Percentiles rank a stretch among this genome's conserved stretches.
Evolutionary conservation across 148 eudicot species (phyloP).

Genomic region (Pouteria glomerata): DNA sequence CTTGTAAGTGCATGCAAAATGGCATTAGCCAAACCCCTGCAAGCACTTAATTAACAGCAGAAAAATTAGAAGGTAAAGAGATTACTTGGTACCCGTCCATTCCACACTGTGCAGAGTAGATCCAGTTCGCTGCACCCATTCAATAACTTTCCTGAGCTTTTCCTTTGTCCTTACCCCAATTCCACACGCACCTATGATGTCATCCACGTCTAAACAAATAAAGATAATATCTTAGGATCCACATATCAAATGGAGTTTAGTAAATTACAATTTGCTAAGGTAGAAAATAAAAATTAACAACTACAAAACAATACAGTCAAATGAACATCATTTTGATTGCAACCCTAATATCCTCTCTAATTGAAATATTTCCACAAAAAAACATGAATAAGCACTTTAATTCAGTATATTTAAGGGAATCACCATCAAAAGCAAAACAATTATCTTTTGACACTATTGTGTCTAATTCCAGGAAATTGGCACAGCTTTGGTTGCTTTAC

Average conservation of each 20-base stretch:
- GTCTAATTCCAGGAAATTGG: neutral
- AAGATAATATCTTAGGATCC: neutral
- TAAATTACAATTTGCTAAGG: neutral
- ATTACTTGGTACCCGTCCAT: slow-evolving; percentile 41
- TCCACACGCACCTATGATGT: slow-evolving; percentile 42
- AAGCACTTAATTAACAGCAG: neutral
- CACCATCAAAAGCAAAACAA: neutral
- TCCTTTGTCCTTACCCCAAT: slow-evolving; percentile 46
- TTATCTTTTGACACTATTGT: neutral
- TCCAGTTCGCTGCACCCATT: slow-evolving; percentile 56
- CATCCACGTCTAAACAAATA: slow-evolving; percentile 38
- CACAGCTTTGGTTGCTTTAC: neutral
- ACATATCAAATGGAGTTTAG: neutral
- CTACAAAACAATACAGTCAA: neutral
- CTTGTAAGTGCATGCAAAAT: neutral
- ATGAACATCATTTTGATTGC: slow-evolving; percentile 1
- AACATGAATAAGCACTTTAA: neutral
- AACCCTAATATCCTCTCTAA: neutral
- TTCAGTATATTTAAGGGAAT: neutral
- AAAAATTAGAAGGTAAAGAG: slow-evolving; percentile 5
- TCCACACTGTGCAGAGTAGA: slow-evolving; percentile 26
- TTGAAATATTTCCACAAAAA: neutral
- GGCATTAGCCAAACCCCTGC: neutral
- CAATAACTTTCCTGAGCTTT: slow-evolving; percentile 62
- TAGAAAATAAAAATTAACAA: neutral